Evolutionary conservation across 2,329 filamentous ascomycete species (phyloP), one percentile per base, ranked within the genome.

Genomic region (Proliferodiscus dingleyae): DNA sequence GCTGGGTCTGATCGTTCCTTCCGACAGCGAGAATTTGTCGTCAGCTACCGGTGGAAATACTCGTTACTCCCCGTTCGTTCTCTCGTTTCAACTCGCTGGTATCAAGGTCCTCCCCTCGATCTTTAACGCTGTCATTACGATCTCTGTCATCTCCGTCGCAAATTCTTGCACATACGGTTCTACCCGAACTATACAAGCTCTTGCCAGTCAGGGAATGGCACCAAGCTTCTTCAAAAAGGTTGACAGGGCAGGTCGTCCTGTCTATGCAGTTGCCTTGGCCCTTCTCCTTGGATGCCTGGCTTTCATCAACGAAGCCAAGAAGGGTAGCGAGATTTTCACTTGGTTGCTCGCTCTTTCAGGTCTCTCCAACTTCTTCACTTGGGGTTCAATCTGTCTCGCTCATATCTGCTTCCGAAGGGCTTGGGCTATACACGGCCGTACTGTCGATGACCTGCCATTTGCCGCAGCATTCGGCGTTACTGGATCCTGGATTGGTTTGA

Each of bases 101-200:
- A 94, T 96, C 60, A 71, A 80, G 42, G 82, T 83, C 2, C 78
- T 95, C 3, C 88, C 89, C 2, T 90, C 86, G 0, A 80, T 96
- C 49, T 94, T 96, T 84, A 97, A 97, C 67, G 82, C 82, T 21
- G 88, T 96, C 53, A 95, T 97, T 64, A 82, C 95, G 63, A 80
- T 95, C 50, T 85, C 89, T 19, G 89, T 95, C 22, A 72, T 96
- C 22, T 94, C 88, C 0, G 90, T 96, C 51, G 89, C 89, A 45
- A 96, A 95, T 68, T 91, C 87, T 8, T 85, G 89, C 54, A 86
- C 96, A 46, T 97, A 95, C 60, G 91, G 89, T 36, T 90, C 88
- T 16, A 93, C 88, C 1, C 84, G 91, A 57, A 96, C 90, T 3
- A 80, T 97, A 5, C 88, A 89, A 34, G 90, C 90, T 9, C 78